Evolutionary conservation across 495 filamentous ascomycete species (phyloP).

Genomic region (Chaetomidium leptoderma): DNA sequence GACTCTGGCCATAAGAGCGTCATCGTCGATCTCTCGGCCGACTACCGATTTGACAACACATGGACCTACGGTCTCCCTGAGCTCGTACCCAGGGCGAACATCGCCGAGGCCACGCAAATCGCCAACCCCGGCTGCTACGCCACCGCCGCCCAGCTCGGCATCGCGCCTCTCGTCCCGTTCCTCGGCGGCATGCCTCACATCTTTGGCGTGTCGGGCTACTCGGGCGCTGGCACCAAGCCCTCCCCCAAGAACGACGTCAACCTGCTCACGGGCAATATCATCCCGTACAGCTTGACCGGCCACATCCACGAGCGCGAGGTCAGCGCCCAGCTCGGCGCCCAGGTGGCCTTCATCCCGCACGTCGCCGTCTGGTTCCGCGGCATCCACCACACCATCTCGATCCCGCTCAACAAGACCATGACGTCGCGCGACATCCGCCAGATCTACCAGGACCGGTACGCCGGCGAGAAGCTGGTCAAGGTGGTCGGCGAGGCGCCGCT

Average conservation of each 20-base stretch:
- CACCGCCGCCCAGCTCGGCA: conserved; percentile 90
- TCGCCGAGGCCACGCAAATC: conserved; percentile 80
- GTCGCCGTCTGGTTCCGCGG: conserved; percentile 98
- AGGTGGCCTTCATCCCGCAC: conserved; percentile 88
- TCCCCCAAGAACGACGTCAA: conserved; percentile 91
- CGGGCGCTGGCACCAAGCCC: conserved; percentile 93
- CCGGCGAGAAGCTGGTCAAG: conserved; percentile 90
- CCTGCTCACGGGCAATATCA: conserved; percentile 82
- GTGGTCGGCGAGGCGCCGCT: conserved; percentile 80
- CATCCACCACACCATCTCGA: conserved; percentile 86
- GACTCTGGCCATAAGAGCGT: conserved; percentile 61
- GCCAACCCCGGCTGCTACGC: conserved; percentile 96
- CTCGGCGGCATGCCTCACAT: conserved; percentile 77
- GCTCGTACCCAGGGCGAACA: conserved; percentile 68
- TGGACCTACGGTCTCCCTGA: conserved; percentile 98
- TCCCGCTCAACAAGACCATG: conserved; percentile 80
- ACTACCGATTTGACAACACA: conserved; percentile 83
- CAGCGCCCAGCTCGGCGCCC: conserved; percentile 65
- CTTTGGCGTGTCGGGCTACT: conserved; percentile 95
- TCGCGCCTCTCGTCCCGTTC: conserved; percentile 74
- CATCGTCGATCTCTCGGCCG: conserved; percentile 89
- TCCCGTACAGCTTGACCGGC: conserved; percentile 88
- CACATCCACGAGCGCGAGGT: conserved; percentile 98
- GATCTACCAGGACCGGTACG: conserved; percentile 93
- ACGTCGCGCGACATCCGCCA: conserved; percentile 87